Evolutionary conservation across 306 rosid species (phyloP).

Genomic region (Pachyrhizus erosus): DNA sequence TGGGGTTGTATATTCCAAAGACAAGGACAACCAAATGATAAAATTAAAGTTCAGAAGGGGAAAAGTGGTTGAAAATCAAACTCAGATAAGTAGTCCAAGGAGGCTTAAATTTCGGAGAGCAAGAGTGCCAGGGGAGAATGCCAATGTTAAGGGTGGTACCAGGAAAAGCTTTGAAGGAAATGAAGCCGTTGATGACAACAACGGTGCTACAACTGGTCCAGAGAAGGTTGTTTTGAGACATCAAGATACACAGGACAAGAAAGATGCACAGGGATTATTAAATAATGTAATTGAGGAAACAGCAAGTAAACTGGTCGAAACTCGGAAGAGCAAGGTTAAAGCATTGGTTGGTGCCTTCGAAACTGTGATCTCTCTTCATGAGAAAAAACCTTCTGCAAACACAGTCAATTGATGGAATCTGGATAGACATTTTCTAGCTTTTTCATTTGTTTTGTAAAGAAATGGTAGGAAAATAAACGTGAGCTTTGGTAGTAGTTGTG

Average conservation of each 20-base stretch:
- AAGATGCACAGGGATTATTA: slow-evolving; percentile 74
- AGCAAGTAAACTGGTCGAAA: slow-evolving; percentile 81
- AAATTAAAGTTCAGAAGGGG: slow-evolving; percentile 73
- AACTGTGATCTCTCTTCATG: slow-evolving; percentile 96
- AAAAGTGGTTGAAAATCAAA: slow-evolving; percentile 58
- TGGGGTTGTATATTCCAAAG: slow-evolving; percentile 49
- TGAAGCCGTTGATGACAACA: slow-evolving; percentile 41
- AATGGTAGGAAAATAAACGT: slow-evolving; percentile 51
- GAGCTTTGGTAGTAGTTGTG: slow-evolving; percentile 45
- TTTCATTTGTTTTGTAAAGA: slow-evolving; percentile 39
- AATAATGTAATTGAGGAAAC: slow-evolving; percentile 93
- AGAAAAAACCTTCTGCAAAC: slow-evolving; percentile 64
- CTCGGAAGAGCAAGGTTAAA: slow-evolving; percentile 92
- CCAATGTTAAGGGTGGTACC: slow-evolving; percentile 28
- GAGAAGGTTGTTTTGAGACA: slow-evolving; percentile 78
- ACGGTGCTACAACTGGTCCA: slow-evolving; percentile 28
- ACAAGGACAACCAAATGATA: slow-evolving; percentile 47
- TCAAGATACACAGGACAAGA: slow-evolving; percentile 74
- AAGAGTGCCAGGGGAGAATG: slow-evolving; percentile 53
- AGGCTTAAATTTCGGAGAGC: slow-evolving; percentile 77
- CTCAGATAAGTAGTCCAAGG: slow-evolving; percentile 60
- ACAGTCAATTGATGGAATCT: slow-evolving; percentile 47
- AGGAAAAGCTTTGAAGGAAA: slow-evolving; percentile 59
- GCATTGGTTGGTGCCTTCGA: slow-evolving; percentile 99
- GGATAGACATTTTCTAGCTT: slow-evolving; percentile 13